These are phyloP conservation scores for Hamigera avellanea DNA, from an alignment of 495 filamentous ascomycete species.

Conservation along the genomic window DNA sequence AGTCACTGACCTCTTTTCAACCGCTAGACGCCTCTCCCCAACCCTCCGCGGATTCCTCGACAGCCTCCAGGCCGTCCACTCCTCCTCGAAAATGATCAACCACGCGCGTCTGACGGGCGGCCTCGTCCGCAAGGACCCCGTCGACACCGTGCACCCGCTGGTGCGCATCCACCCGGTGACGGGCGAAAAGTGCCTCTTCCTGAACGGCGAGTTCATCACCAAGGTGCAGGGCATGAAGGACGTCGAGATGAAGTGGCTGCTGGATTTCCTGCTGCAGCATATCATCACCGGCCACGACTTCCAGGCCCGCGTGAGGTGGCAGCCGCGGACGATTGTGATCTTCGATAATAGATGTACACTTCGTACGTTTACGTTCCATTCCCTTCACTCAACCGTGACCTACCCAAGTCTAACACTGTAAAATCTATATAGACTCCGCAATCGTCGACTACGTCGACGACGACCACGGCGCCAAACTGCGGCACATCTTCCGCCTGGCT, in stretches of 20 bases:
- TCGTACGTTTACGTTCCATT: conserved; percentile 28
- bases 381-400: conserved; percentile 1
- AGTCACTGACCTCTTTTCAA: too few species aligned
- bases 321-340: conserved; percentile 70
- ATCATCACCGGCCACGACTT: conserved; percentile 74
- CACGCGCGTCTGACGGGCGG: conserved; percentile 49
- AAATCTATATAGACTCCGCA: conserved; percentile 30
- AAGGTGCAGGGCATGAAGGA: conserved; percentile 63
- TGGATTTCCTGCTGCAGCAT: conserved; percentile 86
- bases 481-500: conserved; percentile 43
- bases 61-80: conserved; percentile 59
- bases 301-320: conserved; percentile 80
- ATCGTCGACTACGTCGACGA: conserved; percentile 43
- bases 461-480: conserved; percentile 29
- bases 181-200: conserved; percentile 67
- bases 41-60: conserved; percentile 65
- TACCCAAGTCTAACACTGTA: conserved; percentile 4
- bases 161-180: conserved; percentile 67
- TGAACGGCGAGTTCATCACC: conserved; percentile 74
- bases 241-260: conserved; percentile 42
- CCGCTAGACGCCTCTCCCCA: conserved; percentile 41
- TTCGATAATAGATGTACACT: conserved; percentile 61
- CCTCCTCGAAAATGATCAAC: conserved; percentile 62
- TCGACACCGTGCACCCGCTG: conserved; percentile 60
- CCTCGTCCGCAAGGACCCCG: conserved; percentile 57